Conservation (phyloP, 2,329 filamentous ascomycete species). For the Daldinia sp. region DNA sequence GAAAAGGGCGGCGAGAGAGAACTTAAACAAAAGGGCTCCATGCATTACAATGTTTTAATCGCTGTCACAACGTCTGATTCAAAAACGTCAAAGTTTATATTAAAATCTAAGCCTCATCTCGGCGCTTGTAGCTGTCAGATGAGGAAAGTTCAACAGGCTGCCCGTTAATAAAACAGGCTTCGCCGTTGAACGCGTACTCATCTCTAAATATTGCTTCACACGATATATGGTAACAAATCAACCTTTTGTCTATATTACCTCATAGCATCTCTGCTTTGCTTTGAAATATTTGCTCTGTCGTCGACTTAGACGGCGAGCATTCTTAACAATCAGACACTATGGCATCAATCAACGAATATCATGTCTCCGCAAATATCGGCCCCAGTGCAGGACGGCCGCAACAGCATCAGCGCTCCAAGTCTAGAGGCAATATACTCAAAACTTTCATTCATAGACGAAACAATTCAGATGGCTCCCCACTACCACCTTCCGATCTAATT, state of each 20-base stretch:
- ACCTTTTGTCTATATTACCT: constrained; percentile 33
- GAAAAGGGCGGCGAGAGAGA: constrained; percentile 24
- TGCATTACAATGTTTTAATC: constrained; percentile 17
- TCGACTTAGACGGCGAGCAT: constrained; percentile 17
- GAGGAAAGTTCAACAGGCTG: constrained; percentile 17
- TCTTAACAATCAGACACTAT: constrained; percentile 29
- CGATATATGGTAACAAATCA: constrained; percentile 32
- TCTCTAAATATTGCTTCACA: constrained; percentile 31
- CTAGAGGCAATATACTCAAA: constrained; percentile 60
- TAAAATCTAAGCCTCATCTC: constrained; percentile 1
- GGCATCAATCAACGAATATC: constrained; percentile 41
- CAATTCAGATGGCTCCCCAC: constrained; percentile 53
- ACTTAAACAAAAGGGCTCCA: constrained; percentile 26
- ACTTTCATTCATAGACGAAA: constrained; percentile 61
- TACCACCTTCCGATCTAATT: constrained; percentile 43
- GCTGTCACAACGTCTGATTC: constrained; percentile 12
- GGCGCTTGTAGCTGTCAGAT: constrained; percentile 19
- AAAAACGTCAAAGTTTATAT: constrained; percentile 9
- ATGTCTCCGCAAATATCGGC: constrained; percentile 31
- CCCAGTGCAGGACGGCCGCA: constrained; percentile 22
- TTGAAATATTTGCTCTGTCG: constrained; percentile 26
- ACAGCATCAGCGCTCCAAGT: constrained; percentile 54
- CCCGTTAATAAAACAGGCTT: constrained; percentile 18
- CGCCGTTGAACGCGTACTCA: constrained; percentile 31
- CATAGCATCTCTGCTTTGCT: constrained; percentile 31